Evolutionary conservation across 2,329 filamentous ascomycete genomes (phyloP).

Genomic region (Venturia nashicola): DNA sequence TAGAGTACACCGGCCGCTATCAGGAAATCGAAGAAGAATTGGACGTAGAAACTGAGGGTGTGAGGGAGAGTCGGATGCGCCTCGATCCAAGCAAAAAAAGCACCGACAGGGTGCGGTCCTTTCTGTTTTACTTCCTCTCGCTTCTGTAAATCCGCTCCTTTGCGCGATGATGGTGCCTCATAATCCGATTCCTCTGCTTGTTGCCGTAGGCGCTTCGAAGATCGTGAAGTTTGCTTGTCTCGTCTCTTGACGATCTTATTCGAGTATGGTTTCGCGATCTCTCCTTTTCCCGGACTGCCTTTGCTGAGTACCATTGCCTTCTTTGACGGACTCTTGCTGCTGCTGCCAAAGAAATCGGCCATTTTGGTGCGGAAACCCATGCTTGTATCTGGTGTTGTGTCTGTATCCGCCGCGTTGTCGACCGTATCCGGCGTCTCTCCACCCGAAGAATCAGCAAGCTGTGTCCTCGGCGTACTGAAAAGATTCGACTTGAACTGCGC

Average conservation of each 20-base stretch:
- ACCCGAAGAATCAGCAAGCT: slow-evolving; percentile 28
- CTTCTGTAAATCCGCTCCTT: background rate
- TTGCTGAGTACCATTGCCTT: slow-evolving; percentile 14
- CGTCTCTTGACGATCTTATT: slow-evolving; percentile 25
- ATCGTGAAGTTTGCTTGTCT: slow-evolving; percentile 18
- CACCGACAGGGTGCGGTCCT: slow-evolving; percentile 16
- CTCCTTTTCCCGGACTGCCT: slow-evolving; percentile 22
- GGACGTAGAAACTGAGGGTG: slow-evolving; percentile 54
- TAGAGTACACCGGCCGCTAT: slow-evolving; percentile 38
- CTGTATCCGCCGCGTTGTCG: slow-evolving; percentile 27
- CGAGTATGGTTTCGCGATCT: slow-evolving; percentile 21
- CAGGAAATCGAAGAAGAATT: slow-evolving; percentile 44
- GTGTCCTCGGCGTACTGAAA: slow-evolving; percentile 26
- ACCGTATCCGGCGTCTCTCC: slow-evolving; percentile 38
- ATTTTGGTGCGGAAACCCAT: slow-evolving; percentile 12
- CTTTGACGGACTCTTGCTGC: slow-evolving; percentile 16
- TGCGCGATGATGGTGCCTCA: slow-evolving; percentile 5
- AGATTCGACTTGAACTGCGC: slow-evolving; percentile 14
- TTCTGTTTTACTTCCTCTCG: background rate
- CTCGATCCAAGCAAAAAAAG: slow-evolving; percentile 50
- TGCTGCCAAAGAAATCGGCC: slow-evolving; percentile 12
- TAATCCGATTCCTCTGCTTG: slow-evolving; percentile 12
- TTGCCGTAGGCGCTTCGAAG: slow-evolving; percentile 13
- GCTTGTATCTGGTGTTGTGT: slow-evolving; percentile 26
- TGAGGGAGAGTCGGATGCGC: slow-evolving; percentile 52